phyloP scores from a whole-genome alignment of 2,329 filamentous ascomycete species.

The Aspergillus brasiliensis region DNA sequence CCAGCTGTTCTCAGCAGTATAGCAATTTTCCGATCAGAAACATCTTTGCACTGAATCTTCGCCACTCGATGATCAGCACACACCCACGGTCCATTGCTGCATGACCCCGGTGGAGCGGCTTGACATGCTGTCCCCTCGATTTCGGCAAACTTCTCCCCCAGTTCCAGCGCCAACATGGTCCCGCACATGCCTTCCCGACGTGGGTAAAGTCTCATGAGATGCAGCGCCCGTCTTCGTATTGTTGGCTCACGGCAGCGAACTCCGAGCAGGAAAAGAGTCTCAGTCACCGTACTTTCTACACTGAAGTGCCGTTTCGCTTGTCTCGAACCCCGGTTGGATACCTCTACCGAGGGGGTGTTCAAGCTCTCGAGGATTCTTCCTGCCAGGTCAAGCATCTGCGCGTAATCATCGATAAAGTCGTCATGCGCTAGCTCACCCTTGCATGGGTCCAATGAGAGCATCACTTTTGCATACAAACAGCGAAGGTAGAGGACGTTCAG shows the following conservation, averaged over 20 bases:
- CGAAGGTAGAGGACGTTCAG: not conserved
- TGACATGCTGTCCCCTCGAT: not conserved
- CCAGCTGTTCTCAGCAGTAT: not conserved
- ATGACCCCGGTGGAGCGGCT: not conserved
- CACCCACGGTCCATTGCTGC: not conserved
- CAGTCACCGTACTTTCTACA: not conserved
- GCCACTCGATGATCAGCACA: not conserved
- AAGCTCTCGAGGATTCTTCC: not conserved
- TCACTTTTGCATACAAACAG: not conserved
- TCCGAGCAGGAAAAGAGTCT: not conserved
- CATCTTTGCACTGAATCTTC: not conserved
- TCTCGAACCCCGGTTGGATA: not conserved
- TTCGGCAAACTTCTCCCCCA: not conserved
- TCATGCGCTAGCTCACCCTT: conserved; percentile 2
- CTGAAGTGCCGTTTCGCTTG: not conserved
- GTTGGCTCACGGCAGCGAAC: not conserved
- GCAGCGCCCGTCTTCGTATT: not conserved
- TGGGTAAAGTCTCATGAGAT: not conserved
- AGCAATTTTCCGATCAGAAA: not conserved
- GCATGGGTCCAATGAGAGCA: not conserved
- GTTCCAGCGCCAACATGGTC: not conserved
- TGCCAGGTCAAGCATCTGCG: not conserved
- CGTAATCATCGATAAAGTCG: not conserved
- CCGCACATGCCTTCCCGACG: conserved; percentile 3
- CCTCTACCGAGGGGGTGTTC: rapidly evolving